Evolutionary conservation across 305 asterid genomes (phyloP), one percentile per base, ranked within the genome.

Genomic region (Fraxinus ornus): DNA sequence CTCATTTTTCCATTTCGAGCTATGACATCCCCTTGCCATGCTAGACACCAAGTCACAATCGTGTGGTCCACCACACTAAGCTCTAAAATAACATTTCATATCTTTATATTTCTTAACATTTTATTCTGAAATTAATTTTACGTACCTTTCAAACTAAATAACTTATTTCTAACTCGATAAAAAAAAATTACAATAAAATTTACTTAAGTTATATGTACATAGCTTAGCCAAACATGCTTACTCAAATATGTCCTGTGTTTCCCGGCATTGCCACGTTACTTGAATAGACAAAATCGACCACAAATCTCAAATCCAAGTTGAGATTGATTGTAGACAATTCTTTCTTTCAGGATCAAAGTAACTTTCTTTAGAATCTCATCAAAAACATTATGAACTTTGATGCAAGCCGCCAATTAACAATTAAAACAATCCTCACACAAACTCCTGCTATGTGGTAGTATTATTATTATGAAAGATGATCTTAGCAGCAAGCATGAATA

Each of bases 401-500:
- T 21, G 70, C 70, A 60, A 21, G 15, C 32, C 37, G 28, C 37
- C 37, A 66, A 10, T 24, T 66, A 28, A 26, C 5, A 66, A 1
- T 68, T 28, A 68, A 30, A 71, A 71, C 24, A 33, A 71, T n/a
- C 76, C 76, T 71, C 26, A 9, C 19, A 32, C 44, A 6, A 72
- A 35, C 77, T 37, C 21, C 49, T 72, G 77, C 17, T 33, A 7
- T 7, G 28, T 17, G 28, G 77, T 33, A 28, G 6, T 7, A 72
- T 72, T 35, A 72, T 33, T n/a, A 32, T 35, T 17, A 35, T 70
- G 77, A 37, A 72, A 33, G n/a, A 33, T 72, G n/a, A 7, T 72
- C 39, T 72, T n/a, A 72, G 44, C 76, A 33, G 47, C 41, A 72
- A 72, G 77, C 77, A 72, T 72, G 77, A 35, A 72, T n/a, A 33